These are phyloP conservation scores for Macaranga tanarius DNA, from an alignment of 441 rosid species.

Conservation along the genomic window DNA sequence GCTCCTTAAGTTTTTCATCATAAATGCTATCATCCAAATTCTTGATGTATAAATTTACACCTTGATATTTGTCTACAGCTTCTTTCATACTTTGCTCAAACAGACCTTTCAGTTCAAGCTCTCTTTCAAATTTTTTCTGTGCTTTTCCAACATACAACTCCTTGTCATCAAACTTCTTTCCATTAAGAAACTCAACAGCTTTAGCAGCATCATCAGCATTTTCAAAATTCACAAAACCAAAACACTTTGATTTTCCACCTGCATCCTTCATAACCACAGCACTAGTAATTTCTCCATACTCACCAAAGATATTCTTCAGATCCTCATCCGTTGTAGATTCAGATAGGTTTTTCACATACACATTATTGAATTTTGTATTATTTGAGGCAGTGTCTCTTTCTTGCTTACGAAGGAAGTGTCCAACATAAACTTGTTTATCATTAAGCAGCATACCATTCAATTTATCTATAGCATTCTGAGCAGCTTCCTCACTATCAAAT, in stretches of 20 bases:
- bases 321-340: constrained; percentile 71
- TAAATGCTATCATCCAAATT: constrained; percentile 64
- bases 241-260: constrained; percentile 63
- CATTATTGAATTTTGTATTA: constrained; percentile 61
- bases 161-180: constrained; percentile 55
- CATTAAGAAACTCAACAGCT: constrained; percentile 72
- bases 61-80: constrained; percentile 50
- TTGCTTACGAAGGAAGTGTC: constrained; percentile 78
- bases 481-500: constrained; percentile 69
- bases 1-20: constrained; percentile 73
- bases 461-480: constrained; percentile 69
- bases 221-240: constrained; percentile 76
- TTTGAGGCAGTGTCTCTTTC: constrained; percentile 57
- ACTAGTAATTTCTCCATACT: constrained; percentile 71
- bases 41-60: constrained; percentile 53
- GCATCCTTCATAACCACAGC: constrained; percentile 61
- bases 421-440: constrained; percentile 91
- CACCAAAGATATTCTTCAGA: constrained; percentile 62
- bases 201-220: constrained; percentile 63
- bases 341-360: constrained; percentile 78
- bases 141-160: constrained; percentile 74
- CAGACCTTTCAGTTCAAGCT: constrained; percentile 50
- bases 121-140: constrained; percentile 71
- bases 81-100: constrained; percentile 73
- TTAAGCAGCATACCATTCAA: constrained; percentile 83